Base-by-base conservation (phyloP, 108 stramenopile species). In the Aurantiochytrium sp. region DNA sequence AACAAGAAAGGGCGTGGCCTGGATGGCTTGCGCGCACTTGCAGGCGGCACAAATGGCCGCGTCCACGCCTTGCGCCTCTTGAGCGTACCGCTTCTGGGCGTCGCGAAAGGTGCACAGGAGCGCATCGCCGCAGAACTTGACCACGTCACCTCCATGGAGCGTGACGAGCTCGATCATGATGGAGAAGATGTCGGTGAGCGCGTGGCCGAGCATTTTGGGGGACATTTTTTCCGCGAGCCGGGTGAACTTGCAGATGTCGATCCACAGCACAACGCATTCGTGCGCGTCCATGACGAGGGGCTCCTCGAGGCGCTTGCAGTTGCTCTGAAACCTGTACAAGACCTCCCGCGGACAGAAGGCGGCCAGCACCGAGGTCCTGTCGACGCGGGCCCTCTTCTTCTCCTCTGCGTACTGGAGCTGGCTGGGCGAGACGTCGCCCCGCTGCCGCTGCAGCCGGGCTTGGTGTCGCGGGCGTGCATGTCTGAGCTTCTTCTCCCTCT, bases 241-340 rank as follows among this genome's bases (percentile, higher is more conserved):
- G 19, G 73, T 81, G 45, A 81, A 81, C 24, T 81, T 81, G 45
- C 45, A 48, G 17, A 81, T 81, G 30, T 81, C 73, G 45, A 81
- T 81, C 73, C 73, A 81, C 21, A 81, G 39, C 42, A 81, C 73
- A 24, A 81, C 73, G 73, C 73, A 81, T 48, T 81, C 73, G 45
- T 81, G 73, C 3, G 73, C 42, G 3, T 81, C 73, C 73, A 81
- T 81, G 42, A 81, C 73, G 45, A 81, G 73, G 24, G 73, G 73
- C 73, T 81, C 42, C 19, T 41, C 19, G 17, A 81, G 73, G 17
- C 73, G 73, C 24, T 41, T 81, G 27, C 42, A 81, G 73, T 81
- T 42, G 73, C 32, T 81, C 39, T 81, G 42, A n/a, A 81, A 81
- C 12, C 30, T 6, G 39, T 81, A 81, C 27, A 81, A 21, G n/a